A percentile compares a stretch with the other conserved stretches of the same genome.
phyloP scores from a whole-genome alignment of 768 basidiomycete species.

The Solioccasus polychromus region DNA sequence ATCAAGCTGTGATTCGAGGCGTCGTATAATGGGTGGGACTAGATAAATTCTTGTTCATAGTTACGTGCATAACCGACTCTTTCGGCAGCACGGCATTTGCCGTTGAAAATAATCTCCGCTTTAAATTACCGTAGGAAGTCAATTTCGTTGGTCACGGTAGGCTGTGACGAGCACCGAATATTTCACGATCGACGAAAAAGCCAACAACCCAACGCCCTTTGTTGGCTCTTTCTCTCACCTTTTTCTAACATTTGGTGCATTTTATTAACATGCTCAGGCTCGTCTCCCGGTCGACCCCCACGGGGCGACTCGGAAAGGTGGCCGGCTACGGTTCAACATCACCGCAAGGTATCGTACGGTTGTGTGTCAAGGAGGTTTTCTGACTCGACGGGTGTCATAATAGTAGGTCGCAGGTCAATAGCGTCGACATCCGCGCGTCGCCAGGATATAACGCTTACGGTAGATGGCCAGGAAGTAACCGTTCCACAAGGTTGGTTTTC shows the following conservation, averaged over 20 bases:
- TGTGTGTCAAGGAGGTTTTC: background rate
- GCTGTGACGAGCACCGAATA: constrained; percentile 41
- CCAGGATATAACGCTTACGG: constrained; percentile 87
- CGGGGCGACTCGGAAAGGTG: constrained; percentile 69
- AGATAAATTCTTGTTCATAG: background rate
- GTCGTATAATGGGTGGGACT: too few species aligned
- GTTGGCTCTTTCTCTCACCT: constrained; percentile 21
- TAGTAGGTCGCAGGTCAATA: constrained; percentile 57
- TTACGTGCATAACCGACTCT: too few species aligned
- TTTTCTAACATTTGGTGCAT: constrained; percentile 12
- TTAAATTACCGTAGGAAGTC: constrained; percentile 9
- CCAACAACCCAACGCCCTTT: constrained; percentile 11
- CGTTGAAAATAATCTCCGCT: constrained; percentile 21
- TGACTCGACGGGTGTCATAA: constrained; percentile 2
- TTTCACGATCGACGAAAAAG: constrained; percentile 13
- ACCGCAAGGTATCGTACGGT: constrained; percentile 27
- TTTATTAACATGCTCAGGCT: constrained; percentile 59
- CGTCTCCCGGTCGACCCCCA: constrained; percentile 63
- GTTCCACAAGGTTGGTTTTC: constrained; percentile 85
- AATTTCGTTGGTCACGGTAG: constrained; percentile 35
- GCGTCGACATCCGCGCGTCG: constrained; percentile 62
- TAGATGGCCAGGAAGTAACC: constrained; percentile 96
- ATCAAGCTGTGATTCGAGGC: background rate
- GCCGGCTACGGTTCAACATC: constrained; percentile 41
- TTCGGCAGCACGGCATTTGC: constrained; percentile 9